phyloP scores from a whole-genome alignment of 371 early-diverging fungal species.

The Actinomortierella wolfii region DNA sequence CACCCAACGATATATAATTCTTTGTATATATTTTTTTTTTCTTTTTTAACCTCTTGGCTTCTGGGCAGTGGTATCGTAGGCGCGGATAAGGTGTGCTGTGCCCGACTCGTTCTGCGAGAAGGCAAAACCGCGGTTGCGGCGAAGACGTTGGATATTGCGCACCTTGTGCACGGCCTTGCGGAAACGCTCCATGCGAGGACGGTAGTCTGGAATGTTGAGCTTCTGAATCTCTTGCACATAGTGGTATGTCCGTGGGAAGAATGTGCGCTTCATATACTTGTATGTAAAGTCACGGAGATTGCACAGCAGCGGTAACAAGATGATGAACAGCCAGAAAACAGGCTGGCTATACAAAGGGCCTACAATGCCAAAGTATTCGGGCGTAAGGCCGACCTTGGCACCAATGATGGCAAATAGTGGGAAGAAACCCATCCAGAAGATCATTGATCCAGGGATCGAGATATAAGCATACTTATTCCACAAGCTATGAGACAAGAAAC shows the following conservation, averaged over 20 bases:
- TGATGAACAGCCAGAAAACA: slow-evolving; percentile 86
- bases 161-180: slow-evolving; percentile 97
- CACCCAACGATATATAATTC: too few relatives aligned
- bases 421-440: slow-evolving; percentile 86
- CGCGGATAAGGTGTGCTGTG: slow-evolving; percentile 90
- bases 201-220: slow-evolving; percentile 97
- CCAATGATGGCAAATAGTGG: slow-evolving; percentile 86
- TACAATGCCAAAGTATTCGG: slow-evolving; percentile 84
- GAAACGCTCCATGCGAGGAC: slow-evolving; percentile 96
- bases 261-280: slow-evolving; percentile 90
- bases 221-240: slow-evolving; percentile 98
- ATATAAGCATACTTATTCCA: slow-evolving; percentile 89
- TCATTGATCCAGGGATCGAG: slow-evolving; percentile 84
- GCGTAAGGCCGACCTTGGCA: slow-evolving; percentile 74
- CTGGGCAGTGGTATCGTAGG: slow-evolving; percentile 94
- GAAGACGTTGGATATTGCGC: slow-evolving; percentile 90
- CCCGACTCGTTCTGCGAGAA: slow-evolving; percentile 97
- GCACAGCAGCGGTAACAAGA: slow-evolving; percentile 82
- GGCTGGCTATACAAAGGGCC: slow-evolving; percentile 75
- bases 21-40: too few relatives aligned
- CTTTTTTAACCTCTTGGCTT: slow-evolving; percentile 74
- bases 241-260: slow-evolving; percentile 83
- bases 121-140: slow-evolving; percentile 94
- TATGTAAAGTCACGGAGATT: slow-evolving; percentile 87
- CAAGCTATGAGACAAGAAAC: slow-evolving; percentile 43